A percentile compares a stretch with the other conserved stretches of the same genome.
Conservation (phyloP, 768 basidiomycete genomes). For the Suillus cothurnatus region DNA sequence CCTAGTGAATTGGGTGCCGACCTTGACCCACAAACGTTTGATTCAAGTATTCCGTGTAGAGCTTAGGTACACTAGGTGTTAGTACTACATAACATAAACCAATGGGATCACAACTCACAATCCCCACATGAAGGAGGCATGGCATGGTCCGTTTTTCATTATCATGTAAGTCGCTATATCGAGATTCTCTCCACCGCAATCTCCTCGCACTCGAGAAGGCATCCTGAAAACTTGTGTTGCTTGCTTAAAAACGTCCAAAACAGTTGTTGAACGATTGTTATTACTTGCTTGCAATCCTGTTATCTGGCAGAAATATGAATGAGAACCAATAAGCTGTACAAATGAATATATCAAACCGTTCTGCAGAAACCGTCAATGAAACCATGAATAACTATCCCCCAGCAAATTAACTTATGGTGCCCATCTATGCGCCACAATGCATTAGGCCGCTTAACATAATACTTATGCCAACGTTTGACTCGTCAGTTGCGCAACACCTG, state of each 20-base stretch:
- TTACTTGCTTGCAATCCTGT: background rate
- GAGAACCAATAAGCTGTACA: background rate
- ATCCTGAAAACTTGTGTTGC: background rate
- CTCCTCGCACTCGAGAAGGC: background rate
- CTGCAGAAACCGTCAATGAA: background rate
- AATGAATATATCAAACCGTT: background rate
- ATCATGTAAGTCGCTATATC: background rate
- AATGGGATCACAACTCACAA: background rate
- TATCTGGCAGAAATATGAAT: background rate
- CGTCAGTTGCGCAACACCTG: background rate
- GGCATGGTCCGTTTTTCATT: background rate
- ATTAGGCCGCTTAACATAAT: background rate
- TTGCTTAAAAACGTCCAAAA: background rate
- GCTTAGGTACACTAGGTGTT: background rate
- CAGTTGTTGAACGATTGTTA: background rate
- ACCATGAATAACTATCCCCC: background rate
- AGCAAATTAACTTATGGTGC: background rate
- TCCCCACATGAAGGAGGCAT: background rate
- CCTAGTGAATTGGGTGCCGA: background rate
- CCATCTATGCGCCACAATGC: background rate
- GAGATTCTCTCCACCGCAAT: background rate
- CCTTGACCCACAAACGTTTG: background rate
- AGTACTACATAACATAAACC: constrained; percentile 1
- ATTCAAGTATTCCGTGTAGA: background rate
- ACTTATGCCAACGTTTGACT: background rate